These are phyloP conservation scores for Penicillium sp. DNA, from an alignment of 2,329 filamentous ascomycete species.

Conservation along the genomic window DNA sequence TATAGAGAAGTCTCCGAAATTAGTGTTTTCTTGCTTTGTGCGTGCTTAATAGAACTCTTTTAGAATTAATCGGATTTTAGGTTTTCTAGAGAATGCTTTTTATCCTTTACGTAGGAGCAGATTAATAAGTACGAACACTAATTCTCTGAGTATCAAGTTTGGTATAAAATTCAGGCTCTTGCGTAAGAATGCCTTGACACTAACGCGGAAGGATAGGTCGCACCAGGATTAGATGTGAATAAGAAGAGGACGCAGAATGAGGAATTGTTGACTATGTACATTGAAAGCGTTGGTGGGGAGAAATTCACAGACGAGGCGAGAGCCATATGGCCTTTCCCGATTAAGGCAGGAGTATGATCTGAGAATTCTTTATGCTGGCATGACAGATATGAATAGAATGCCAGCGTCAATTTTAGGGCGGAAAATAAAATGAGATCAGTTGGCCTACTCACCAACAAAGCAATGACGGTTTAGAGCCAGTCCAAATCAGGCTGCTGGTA, in stretches of 20 bases:
- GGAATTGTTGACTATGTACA: constrained; percentile 1
- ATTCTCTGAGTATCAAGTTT: constrained; percentile 33
- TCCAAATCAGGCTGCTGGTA: too few relatives aligned
- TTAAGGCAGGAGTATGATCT: too few relatives aligned
- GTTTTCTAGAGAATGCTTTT: constrained; percentile 30
- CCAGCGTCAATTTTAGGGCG: too few relatives aligned
- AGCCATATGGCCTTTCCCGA: too few relatives aligned
- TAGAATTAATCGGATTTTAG: constrained; percentile 27
- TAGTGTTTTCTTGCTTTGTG: constrained; percentile 34
- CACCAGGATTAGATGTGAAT: constrained; percentile 32
- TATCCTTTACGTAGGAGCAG: constrained; percentile 31
- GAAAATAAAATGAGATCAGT: too few relatives aligned
- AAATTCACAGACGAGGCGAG: too few relatives aligned
- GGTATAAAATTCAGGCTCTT: constrained; percentile 27
- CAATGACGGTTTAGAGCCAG: too few relatives aligned
- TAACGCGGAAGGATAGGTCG: constrained; percentile 39
- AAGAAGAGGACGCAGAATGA: constrained; percentile 27
- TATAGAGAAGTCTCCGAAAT: constrained; percentile 30
- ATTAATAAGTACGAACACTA: constrained; percentile 27
- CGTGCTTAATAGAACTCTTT: constrained; percentile 35
- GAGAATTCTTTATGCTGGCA: too few relatives aligned
- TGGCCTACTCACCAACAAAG: too few relatives aligned
- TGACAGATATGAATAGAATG: too few relatives aligned
- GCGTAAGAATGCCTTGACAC: constrained; percentile 33
- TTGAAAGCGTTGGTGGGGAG: too few relatives aligned